phyloP scores from a whole-genome alignment of 2,329 filamentous ascomycete species.

The Pseudocercospora fuligena region DNA sequence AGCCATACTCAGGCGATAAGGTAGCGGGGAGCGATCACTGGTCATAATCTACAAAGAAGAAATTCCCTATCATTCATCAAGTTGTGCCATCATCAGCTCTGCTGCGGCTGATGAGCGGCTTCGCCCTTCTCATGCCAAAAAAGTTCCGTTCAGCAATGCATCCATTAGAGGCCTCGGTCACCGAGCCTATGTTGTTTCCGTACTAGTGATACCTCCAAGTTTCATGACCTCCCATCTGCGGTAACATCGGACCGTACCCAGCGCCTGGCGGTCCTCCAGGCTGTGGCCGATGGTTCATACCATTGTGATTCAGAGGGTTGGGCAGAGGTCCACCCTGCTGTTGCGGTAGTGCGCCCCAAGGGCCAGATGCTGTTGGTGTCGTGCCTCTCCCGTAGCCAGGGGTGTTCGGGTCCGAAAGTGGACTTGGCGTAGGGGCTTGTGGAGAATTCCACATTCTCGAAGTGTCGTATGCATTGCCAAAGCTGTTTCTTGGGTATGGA shows the following conservation, averaged over 20 bases:
- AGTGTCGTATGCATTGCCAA: slow-evolving; percentile 33
- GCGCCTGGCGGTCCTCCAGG: slow-evolving; percentile 23
- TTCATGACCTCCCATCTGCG: slow-evolving; percentile 38
- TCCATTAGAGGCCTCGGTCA: not conserved
- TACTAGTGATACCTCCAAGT: slow-evolving; percentile 35
- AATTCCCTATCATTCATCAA: not conserved
- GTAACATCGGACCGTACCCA: slow-evolving; percentile 36
- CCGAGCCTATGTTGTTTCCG: not conserved
- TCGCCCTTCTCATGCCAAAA: not conserved
- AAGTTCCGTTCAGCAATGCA: not conserved
- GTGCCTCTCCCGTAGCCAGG: slow-evolving; percentile 31
- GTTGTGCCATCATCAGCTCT: not conserved
- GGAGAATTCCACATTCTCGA: slow-evolving; percentile 39
- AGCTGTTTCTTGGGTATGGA: slow-evolving; percentile 30
- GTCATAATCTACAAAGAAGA: slow-evolving; percentile 3
- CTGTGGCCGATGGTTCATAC: slow-evolving; percentile 17
- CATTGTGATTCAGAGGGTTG: slow-evolving; percentile 16
- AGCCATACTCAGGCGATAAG: not conserved
- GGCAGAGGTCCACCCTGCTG: slow-evolving; percentile 16
- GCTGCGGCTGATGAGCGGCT: not conserved
- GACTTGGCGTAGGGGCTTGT: slow-evolving; percentile 40
- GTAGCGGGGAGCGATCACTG: slow-evolving; percentile 1
- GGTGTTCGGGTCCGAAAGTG: slow-evolving; percentile 38
- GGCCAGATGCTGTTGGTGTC: slow-evolving; percentile 23
- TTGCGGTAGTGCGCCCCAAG: slow-evolving; percentile 30